These are phyloP conservation scores for Globisporangium cederbergense DNA, from an alignment of 352 stramenopile species.

Conservation along the genomic window DNA sequence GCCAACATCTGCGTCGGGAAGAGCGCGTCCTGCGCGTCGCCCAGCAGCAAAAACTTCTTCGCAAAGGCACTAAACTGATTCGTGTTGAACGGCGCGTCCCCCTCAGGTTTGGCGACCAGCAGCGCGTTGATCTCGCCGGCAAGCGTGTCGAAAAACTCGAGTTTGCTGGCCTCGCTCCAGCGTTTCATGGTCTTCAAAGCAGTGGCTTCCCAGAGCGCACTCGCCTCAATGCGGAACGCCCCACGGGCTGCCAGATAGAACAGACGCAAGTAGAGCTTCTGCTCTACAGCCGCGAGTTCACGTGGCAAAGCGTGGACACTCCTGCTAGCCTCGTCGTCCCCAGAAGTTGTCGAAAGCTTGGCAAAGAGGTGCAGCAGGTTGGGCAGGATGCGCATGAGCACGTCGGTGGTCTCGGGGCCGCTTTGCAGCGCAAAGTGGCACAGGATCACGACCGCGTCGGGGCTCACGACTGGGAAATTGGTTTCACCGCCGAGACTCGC, in stretches of 20 bases:
- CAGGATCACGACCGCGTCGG: slow-evolving; percentile 68
- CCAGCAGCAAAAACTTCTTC: slow-evolving; percentile 47
- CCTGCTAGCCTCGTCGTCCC: not conserved
- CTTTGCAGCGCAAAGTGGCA: slow-evolving; percentile 63
- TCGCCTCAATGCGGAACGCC: slow-evolving; percentile 46
- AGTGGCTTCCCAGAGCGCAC: slow-evolving; percentile 41
- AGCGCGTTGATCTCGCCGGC: slow-evolving; percentile 50
- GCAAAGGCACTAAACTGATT: slow-evolving; percentile 49
- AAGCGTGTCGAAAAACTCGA: slow-evolving; percentile 45
- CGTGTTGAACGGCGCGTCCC: slow-evolving; percentile 31
- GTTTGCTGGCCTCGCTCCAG: slow-evolving; percentile 33
- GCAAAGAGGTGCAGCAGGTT: slow-evolving; percentile 55
- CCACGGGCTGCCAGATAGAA: slow-evolving; percentile 60
- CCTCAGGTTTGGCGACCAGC: slow-evolving; percentile 26
- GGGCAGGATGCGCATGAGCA: slow-evolving; percentile 57
- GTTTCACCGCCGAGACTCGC: slow-evolving; percentile 46
- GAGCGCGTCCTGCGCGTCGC: slow-evolving; percentile 27
- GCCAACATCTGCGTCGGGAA: slow-evolving; percentile 29
- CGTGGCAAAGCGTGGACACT: slow-evolving; percentile 22
- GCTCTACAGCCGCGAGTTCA: slow-evolving; percentile 54
- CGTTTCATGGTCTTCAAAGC: slow-evolving; percentile 32
- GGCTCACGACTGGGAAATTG: slow-evolving; percentile 50
- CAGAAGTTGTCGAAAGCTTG: slow-evolving; percentile 24
- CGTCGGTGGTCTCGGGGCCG: slow-evolving; percentile 29
- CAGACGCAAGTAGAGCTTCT: slow-evolving; percentile 48